phyloP scores from a whole-genome alignment of 257 asterid genomes.

The Forsythia suspensa region DNA sequence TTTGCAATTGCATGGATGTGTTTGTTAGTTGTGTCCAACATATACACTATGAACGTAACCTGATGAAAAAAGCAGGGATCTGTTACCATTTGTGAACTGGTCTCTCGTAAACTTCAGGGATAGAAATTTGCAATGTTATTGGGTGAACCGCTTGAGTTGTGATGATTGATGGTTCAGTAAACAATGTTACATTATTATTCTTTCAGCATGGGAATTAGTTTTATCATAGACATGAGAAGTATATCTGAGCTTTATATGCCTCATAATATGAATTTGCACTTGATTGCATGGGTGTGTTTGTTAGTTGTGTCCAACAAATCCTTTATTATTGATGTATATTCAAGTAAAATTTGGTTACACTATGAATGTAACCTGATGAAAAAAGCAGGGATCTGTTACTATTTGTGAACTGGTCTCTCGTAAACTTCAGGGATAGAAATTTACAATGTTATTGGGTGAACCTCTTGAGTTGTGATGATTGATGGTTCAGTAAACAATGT shows the following conservation, averaged over 20 bases:
- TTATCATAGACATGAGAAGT: no score
- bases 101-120: constrained; percentile 42
- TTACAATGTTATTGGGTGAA: constrained; percentile 66
- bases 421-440: constrained; percentile 51
- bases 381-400: constrained; percentile 63
- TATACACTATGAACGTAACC: neutral
- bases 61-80: constrained; percentile 42
- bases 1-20: neutral
- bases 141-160: constrained; percentile 48
- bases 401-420: constrained; percentile 45
- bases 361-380: constrained; percentile 35
- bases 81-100: constrained; percentile 29
- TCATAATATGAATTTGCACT: neutral
- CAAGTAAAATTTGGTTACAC: neutral
- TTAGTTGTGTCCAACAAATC: neutral
- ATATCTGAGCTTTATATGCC: neutral
- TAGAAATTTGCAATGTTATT: constrained; percentile 33
- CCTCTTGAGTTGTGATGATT: constrained; percentile 35
- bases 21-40: neutral
- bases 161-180: constrained; percentile 35
- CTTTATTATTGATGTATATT: neutral
- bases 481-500: constrained; percentile 57
- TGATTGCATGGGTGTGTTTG: neutral
- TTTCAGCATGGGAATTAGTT: neutral
- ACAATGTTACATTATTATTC: constrained; percentile 18